Evolutionary conservation across 495 filamentous ascomycete genomes (phyloP).

Genomic region (Filosporella fistucella): DNA sequence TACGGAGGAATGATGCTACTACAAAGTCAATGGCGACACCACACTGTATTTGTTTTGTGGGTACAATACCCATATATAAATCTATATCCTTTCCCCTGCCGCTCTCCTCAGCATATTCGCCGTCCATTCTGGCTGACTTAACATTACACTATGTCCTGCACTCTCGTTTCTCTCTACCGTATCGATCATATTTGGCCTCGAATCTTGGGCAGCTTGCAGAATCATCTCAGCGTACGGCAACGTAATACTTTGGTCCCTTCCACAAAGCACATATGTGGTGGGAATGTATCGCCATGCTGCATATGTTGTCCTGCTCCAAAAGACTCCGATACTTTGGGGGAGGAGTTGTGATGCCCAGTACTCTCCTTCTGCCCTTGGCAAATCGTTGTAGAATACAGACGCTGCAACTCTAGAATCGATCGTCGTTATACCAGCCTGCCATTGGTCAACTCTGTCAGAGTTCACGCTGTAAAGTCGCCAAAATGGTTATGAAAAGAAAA

Average conservation of each 20-base stretch:
- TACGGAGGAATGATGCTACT: too few species aligned
- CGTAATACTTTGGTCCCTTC: constrained; percentile 21
- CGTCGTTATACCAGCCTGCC: constrained; percentile 20
- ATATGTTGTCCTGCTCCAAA: constrained; percentile 26
- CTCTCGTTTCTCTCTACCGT: constrained; percentile 13
- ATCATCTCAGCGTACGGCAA: constrained; percentile 25
- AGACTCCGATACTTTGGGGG: constrained; percentile 26
- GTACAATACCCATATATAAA: too few species aligned
- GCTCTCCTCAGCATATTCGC: constrained; percentile 21
- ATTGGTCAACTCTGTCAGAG: constrained; percentile 14
- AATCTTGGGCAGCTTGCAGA: constrained; percentile 10
- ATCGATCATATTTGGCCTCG: constrained; percentile 18
- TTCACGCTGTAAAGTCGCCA: not conserved
- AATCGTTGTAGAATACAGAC: constrained; percentile 25
- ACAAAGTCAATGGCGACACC: too few species aligned
- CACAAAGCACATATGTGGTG: constrained; percentile 29
- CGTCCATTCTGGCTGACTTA: constrained; percentile 21
- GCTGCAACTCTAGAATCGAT: constrained; percentile 18
- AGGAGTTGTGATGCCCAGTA: constrained; percentile 28
- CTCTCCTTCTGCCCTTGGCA: constrained; percentile 21
- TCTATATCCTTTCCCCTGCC: constrained; percentile 19
- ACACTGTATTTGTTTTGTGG: too few species aligned
- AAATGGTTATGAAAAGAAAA: not conserved
- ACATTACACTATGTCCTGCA: constrained; percentile 19
- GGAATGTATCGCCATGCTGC: constrained; percentile 30